phyloP scores from a whole-genome alignment of 257 asterid species.

The Solanum lycopersicoides region DNA sequence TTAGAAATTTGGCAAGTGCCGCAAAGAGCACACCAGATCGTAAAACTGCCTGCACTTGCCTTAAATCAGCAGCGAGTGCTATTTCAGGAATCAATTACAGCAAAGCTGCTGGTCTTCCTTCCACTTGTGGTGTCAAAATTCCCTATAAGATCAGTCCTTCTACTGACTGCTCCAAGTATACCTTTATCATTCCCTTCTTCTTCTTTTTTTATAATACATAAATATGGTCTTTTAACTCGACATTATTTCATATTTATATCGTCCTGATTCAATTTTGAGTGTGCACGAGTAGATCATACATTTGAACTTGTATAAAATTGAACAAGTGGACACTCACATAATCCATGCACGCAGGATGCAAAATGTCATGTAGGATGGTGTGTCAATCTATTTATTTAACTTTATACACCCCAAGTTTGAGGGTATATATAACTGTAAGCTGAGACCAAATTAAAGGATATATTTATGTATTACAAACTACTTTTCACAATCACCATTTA shows the following conservation, averaged over 20 bases:
- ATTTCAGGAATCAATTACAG: not conserved
- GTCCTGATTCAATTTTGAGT: not conserved
- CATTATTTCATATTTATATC: not conserved
- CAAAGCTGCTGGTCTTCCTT: constrained; percentile 44
- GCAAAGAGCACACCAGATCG: constrained; percentile 33
- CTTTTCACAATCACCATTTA: not conserved
- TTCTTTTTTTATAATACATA: no score
- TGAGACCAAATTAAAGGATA: not conserved
- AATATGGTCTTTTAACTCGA: no score
- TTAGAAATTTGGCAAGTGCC: constrained; percentile 5
- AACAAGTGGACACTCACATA: not conserved
- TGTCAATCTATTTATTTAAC: no score
- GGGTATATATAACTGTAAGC: not conserved
- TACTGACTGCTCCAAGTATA: constrained; percentile 49
- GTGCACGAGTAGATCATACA: not conserved
- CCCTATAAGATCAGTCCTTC: constrained; percentile 50
- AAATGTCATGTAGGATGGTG: not conserved
- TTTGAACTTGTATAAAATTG: not conserved
- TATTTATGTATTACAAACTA: no score
- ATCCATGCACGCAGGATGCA: not conserved
- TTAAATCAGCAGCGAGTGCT: constrained; percentile 13
- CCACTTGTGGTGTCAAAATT: constrained; percentile 29
- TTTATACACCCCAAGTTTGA: not conserved
- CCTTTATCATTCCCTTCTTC: not conserved
- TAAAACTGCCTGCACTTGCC: constrained; percentile 23